These are phyloP conservation scores for Trematosphaeria pertusa DNA, from an alignment of 2,329 filamentous ascomycete genomes.

Conservation along the genomic window DNA sequence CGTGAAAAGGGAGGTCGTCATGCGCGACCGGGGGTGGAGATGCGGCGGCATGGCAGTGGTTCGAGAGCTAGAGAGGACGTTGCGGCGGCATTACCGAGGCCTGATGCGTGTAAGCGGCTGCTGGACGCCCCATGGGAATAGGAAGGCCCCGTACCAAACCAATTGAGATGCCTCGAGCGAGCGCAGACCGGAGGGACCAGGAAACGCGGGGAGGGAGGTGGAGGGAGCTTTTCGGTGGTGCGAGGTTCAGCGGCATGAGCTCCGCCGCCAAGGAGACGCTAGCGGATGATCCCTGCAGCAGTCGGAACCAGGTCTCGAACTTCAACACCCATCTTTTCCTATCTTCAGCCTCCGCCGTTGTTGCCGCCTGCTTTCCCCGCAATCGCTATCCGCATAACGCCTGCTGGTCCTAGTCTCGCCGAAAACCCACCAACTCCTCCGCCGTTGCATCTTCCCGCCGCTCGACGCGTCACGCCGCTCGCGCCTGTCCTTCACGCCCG, in stretches of 20 bases:
- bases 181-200: slow-evolving; percentile 14
- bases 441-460: neutral
- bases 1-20: slow-evolving; percentile 93
- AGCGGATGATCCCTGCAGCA: slow-evolving; percentile 22
- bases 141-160: slow-evolving; percentile 25
- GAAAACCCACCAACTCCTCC: neutral
- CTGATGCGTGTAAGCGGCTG: slow-evolving; percentile 26
- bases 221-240: slow-evolving; percentile 34
- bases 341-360: neutral
- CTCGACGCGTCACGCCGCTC: slow-evolving; percentile 13
- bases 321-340: slow-evolving; percentile 9
- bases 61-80: slow-evolving; percentile 24
- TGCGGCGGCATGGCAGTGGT: slow-evolving; percentile 75
- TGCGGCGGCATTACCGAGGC: slow-evolving; percentile 39
- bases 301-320: slow-evolving; percentile 14
- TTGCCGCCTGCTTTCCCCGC: neutral
- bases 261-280: slow-evolving; percentile 6
- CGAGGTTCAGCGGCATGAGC: slow-evolving; percentile 14
- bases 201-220: slow-evolving; percentile 26
- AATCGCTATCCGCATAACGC: neutral
- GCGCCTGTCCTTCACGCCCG: slow-evolving; percentile 12
- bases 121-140: neutral
- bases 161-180: slow-evolving; percentile 41
- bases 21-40: slow-evolving; percentile 90
- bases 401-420: neutral